Percentiles rank a stretch among this genome's conserved stretches.
phyloP scores from a whole-genome alignment of 192 early-diverging fungal genomes.

The Anaeromyces robustus region DNA sequence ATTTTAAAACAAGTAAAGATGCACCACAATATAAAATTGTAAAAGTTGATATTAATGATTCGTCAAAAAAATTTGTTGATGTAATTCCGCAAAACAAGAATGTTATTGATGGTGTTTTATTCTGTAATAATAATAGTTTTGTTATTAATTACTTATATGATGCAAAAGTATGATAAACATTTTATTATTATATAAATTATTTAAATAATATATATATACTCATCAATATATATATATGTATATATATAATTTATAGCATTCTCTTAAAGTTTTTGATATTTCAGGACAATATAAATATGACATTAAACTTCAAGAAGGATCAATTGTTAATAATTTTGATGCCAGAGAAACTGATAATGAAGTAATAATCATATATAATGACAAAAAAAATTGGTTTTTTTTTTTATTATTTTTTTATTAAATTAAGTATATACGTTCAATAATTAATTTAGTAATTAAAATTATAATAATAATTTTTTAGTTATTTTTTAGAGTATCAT shows the following conservation, averaged over 20 bases:
- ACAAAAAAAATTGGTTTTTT: too few species aligned
- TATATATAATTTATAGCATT: too few species aligned
- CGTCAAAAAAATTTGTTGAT: background rate
- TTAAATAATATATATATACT: too few species aligned
- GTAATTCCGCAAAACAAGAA: background rate
- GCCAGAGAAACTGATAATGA: background rate
- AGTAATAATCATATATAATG: background rate
- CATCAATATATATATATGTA: too few species aligned
- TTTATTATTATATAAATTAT: too few species aligned
- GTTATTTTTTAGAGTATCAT: slow-evolving; percentile 13
- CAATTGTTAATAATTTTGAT: background rate
- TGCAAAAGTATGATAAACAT: background rate
- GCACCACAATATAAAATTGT: background rate
- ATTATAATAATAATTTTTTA: background rate
- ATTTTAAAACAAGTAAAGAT: background rate
- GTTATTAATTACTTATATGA: background rate
- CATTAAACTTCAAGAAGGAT: background rate
- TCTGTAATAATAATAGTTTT: background rate
- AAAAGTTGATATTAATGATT: background rate
- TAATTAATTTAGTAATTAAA: too few species aligned
- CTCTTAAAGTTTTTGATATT: background rate
- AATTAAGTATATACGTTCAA: too few species aligned
- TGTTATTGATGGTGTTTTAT: background rate
- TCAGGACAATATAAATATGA: background rate
- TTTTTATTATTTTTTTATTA: too few species aligned